Conservation (phyloP, 257 asterid genomes). For the Gynochthodes officinalis region DNA sequence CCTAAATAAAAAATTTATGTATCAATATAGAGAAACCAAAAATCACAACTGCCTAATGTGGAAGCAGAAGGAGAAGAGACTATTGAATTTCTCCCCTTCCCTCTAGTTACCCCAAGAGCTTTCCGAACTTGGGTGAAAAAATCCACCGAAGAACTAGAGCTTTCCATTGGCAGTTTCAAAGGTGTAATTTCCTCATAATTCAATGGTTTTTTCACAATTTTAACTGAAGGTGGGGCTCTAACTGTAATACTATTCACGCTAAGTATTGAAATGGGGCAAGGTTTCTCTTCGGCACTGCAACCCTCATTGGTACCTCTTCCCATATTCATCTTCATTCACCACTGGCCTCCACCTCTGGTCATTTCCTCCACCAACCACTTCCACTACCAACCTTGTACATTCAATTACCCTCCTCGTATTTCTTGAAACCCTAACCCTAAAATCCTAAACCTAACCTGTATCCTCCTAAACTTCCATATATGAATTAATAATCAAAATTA, state of each 20-base stretch:
- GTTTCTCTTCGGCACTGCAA: slow-evolving; percentile 37
- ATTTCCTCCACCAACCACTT: slow-evolving; percentile 46
- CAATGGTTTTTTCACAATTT: slow-evolving; percentile 65
- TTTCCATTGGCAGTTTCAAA: slow-evolving; percentile 36
- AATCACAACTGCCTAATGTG: too few species aligned
- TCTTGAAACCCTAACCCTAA: slow-evolving; percentile 28
- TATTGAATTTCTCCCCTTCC: too few species aligned
- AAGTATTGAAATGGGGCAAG: slow-evolving; percentile 41
- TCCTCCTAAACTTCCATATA: neutral
- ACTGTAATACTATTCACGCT: slow-evolving; percentile 8
- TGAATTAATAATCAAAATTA: slow-evolving; percentile 15
- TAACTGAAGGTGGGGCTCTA: slow-evolving; percentile 12
- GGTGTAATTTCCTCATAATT: slow-evolving; percentile 34
- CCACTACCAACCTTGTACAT: slow-evolving; percentile 48
- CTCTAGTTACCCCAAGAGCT: too few species aligned
- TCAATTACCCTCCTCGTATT: slow-evolving; percentile 40
- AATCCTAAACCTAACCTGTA: slow-evolving; percentile 13
- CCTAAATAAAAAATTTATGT: too few species aligned
- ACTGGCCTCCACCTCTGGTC: slow-evolving; percentile 58
- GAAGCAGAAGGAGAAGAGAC: too few species aligned
- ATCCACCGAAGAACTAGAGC: slow-evolving; percentile 38
- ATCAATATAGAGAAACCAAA: too few species aligned
- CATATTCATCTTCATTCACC: slow-evolving; percentile 54
- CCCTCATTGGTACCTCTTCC: slow-evolving; percentile 40
- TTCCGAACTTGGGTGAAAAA: slow-evolving; percentile 73